Percentiles rank a stretch among this genome's conserved stretches.
Conservation (phyloP, 2,329 filamentous ascomycete genomes). For the Microdochium trichocladiopsis region DNA sequence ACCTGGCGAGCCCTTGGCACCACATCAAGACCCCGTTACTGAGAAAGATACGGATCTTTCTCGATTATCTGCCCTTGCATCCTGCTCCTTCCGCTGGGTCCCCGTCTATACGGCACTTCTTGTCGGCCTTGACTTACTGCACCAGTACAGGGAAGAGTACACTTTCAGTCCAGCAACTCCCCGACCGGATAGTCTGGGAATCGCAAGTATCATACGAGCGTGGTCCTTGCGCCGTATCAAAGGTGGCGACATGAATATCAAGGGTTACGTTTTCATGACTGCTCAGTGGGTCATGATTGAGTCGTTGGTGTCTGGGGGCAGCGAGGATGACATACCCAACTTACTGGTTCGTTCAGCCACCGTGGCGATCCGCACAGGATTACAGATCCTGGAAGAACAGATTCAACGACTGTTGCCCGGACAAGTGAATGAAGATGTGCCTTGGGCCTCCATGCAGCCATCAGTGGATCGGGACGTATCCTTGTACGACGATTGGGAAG, state of each 20-base stretch:
- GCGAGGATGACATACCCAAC: slow-evolving; percentile 19
- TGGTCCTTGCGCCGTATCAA: slow-evolving; percentile 33
- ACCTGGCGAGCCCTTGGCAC: slow-evolving; percentile 1
- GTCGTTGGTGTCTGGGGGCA: slow-evolving; percentile 28
- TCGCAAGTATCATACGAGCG: slow-evolving; percentile 29
- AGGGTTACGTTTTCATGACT: slow-evolving; percentile 35
- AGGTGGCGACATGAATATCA: slow-evolving; percentile 47
- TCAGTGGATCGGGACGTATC: neutral
- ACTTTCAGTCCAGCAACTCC: slow-evolving; percentile 23
- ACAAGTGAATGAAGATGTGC: neutral
- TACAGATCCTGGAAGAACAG: neutral
- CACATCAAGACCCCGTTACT: slow-evolving; percentile 1
- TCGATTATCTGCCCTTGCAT: slow-evolving; percentile 28
- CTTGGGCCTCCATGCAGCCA: neutral
- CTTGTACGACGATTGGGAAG: neutral
- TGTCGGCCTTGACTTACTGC: slow-evolving; percentile 31
- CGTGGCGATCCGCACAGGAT: neutral
- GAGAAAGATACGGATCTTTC: slow-evolving; percentile 20
- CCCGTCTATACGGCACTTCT: slow-evolving; percentile 25
- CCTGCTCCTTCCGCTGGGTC: slow-evolving; percentile 31
- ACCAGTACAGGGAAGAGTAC: slow-evolving; percentile 31
- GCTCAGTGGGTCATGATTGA: slow-evolving; percentile 28
- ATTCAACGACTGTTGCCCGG: neutral
- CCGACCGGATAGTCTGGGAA: slow-evolving; percentile 31
- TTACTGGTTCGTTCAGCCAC: slow-evolving; percentile 17